Base-by-base conservation (phyloP, 2,329 filamentous ascomycete genomes). In the Exophiala sp. region DNA sequence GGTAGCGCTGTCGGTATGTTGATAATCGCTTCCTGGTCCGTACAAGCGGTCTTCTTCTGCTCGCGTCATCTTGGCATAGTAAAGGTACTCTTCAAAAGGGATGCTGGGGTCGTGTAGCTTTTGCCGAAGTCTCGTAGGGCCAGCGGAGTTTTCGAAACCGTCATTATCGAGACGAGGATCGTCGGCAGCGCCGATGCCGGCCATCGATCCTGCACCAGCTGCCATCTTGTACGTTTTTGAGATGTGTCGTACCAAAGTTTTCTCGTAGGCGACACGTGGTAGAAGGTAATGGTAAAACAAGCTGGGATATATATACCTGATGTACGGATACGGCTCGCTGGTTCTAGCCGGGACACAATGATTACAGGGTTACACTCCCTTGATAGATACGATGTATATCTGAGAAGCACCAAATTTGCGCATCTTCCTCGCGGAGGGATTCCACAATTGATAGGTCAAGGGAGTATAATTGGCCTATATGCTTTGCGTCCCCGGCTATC, bases 31-130 rank as follows among this genome's bases (percentile, higher is more conserved):
- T 14, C 47, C 54, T 0, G 57, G 57, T 4, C 57, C 57, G 44
- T 54, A 59, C 12, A 65, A 53, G 1, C 52, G 45, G 40, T 67
- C 61, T 58, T 74, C 67, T 18, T 66, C 60, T 11, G 63, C 63
- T 43, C 71, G 63, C 1, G 69, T 68, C 29, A 63, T 62, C 16
- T 67, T 63, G 7, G 71, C 71, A 59, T 69, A 73, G 59, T 70
- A 68, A n/a, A 65, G 57, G 48, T 74, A 74, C 40, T 73, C 71
- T 50, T 73, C 71, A 47, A 72, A 68, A 2, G 62, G 59, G 14
- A 71, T 58, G 11, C 39, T 61, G 34, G 65, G 43, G 41, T 68
- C 64, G 34, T 67, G 65, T 14, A 63, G 61, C 42, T 61, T 60
- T 32, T 48, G 21, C 5, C 42, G 9, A 6, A 59, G 29, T 8